Evolutionary conservation across 208 protist genomes (phyloP).

Genomic region (Trypanosoma scelopori): DNA sequence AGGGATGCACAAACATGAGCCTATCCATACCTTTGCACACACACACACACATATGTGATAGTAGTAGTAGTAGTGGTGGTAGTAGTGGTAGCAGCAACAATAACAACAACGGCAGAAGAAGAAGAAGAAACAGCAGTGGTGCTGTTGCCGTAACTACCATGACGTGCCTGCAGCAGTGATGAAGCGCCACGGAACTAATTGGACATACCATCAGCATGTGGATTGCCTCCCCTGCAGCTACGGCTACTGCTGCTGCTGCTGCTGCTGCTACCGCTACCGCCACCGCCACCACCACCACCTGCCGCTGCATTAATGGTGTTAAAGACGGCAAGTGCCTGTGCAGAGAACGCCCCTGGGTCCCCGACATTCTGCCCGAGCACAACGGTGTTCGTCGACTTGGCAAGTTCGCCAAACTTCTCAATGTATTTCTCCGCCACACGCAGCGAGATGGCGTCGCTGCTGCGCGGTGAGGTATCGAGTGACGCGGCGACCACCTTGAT

Average conservation of each 20-base stretch:
- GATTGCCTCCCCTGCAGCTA: neutral
- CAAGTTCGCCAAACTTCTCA: slow-evolving; percentile 88
- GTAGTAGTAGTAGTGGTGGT: too few relatives aligned
- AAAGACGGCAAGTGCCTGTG: slow-evolving; percentile 91
- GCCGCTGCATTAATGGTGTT: slow-evolving; percentile 44
- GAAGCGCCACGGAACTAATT: too few relatives aligned
- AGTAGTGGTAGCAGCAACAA: neutral
- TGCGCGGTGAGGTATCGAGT: slow-evolving; percentile 38
- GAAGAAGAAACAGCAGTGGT: neutral
- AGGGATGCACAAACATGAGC: too few relatives aligned
- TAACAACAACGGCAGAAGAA: neutral
- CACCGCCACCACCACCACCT: neutral
- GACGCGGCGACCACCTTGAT: slow-evolving; percentile 53
- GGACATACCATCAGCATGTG: too few relatives aligned
- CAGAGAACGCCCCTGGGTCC: slow-evolving; percentile 88
- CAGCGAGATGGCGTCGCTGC: slow-evolving; percentile 75
- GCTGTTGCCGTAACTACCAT: too few relatives aligned
- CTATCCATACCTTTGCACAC: neutral
- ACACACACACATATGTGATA: too few relatives aligned
- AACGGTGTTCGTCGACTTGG: slow-evolving; percentile 93
- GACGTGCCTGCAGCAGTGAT: too few relatives aligned
- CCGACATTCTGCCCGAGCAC: slow-evolving; percentile 89
- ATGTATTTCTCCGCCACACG: slow-evolving; percentile 93
- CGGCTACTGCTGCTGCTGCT: slow-evolving; percentile 1
- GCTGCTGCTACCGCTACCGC: neutral